A percentile compares a stretch with the other conserved stretches of the same genome.
Evolutionary conservation across 257 asterid genomes (phyloP).

Genomic region (Salvia splendens): DNA sequence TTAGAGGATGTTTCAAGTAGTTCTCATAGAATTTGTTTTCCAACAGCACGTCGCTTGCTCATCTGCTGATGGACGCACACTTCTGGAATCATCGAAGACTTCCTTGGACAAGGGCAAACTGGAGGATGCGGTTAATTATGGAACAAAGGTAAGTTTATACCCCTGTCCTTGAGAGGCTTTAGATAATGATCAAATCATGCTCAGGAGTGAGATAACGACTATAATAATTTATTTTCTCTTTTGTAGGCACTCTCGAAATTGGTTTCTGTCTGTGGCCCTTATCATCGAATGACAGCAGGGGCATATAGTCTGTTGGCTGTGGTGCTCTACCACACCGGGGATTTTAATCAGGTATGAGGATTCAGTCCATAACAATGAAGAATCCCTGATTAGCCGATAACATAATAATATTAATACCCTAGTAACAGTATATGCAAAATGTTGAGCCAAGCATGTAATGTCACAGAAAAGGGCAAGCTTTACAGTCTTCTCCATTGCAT

Average conservation of each 20-base stretch:
- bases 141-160: conserved; percentile 61
- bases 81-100: conserved; percentile 76
- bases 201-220: conserved; percentile 19
- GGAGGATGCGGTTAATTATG: conserved; percentile 79
- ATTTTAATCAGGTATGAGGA: conserved; percentile 70
- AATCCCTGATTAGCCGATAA: conserved; percentile 6
- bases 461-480: neutral
- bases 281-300: conserved; percentile 88
- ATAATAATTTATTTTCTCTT: conserved; percentile 32
- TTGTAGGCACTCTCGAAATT: conserved; percentile 72
- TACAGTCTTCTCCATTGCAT: neutral
- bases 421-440: conserved; percentile 4
- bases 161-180: conserved; percentile 18
- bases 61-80: conserved; percentile 81
- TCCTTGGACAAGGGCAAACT: conserved; percentile 81
- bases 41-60: conserved; percentile 80
- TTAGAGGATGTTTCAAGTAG: conserved; percentile 21
- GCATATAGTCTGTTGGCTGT: conserved; percentile 85
- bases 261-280: conserved; percentile 83
- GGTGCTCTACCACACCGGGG: conserved; percentile 85
- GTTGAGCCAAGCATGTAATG: conserved; percentile 15
- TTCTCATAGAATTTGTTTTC: conserved; percentile 38
- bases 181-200: neutral
- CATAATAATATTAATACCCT: neutral
- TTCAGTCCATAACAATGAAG: conserved; percentile 1